These are phyloP conservation scores for Proliferodiscus dingleyae DNA, from an alignment of 2,329 filamentous ascomycete genomes.

Conservation along the genomic window DNA sequence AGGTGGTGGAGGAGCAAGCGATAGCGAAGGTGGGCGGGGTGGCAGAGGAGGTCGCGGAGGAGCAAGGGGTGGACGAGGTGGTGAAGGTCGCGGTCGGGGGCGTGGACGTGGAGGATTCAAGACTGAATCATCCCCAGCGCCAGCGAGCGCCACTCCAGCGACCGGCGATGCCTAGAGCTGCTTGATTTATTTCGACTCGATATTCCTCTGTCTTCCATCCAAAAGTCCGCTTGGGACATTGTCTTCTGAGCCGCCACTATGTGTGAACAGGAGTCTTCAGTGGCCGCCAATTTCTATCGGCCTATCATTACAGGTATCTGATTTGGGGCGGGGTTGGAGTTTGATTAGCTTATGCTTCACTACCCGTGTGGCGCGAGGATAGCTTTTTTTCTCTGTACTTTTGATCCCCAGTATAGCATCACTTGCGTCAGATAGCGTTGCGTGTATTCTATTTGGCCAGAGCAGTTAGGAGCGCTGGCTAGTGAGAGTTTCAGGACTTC, in stretches of 20 bases:
- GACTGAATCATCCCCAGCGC: conserved; percentile 50
- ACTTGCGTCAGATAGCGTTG: conserved; percentile 30
- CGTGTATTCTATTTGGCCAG: conserved; percentile 32
- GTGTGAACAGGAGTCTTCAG: conserved; percentile 27
- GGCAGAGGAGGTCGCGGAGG: conserved; percentile 53
- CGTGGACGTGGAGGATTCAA: conserved; percentile 52
- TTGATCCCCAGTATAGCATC: conserved; percentile 29
- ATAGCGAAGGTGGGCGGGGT: conserved; percentile 58
- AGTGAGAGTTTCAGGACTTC: conserved; percentile 14
- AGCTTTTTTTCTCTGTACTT: conserved; percentile 33
- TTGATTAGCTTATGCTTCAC: conserved; percentile 32
- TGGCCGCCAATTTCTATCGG: conserved; percentile 24
- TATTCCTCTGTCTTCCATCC: conserved; percentile 24
- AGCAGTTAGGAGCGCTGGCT: conserved; percentile 25
- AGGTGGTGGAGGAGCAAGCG: conserved; percentile 66
- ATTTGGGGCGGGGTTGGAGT: conserved; percentile 30
- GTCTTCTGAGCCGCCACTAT: conserved; percentile 30
- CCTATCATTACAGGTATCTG: conserved; percentile 25
- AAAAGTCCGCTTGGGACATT: conserved; percentile 30
- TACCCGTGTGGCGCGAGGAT: conserved; percentile 28
- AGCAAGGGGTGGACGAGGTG: conserved; percentile 49
- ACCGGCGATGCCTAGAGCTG: conserved; percentile 30
- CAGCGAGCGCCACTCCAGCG: conserved; percentile 46
- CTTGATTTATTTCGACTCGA: conserved; percentile 10
- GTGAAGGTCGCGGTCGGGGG: conserved; percentile 51